Percentiles rank a stretch among this genome's conserved stretches.
phyloP scores from a whole-genome alignment of 2,329 filamentous ascomycete species.

The Diaporthe eres region DNA sequence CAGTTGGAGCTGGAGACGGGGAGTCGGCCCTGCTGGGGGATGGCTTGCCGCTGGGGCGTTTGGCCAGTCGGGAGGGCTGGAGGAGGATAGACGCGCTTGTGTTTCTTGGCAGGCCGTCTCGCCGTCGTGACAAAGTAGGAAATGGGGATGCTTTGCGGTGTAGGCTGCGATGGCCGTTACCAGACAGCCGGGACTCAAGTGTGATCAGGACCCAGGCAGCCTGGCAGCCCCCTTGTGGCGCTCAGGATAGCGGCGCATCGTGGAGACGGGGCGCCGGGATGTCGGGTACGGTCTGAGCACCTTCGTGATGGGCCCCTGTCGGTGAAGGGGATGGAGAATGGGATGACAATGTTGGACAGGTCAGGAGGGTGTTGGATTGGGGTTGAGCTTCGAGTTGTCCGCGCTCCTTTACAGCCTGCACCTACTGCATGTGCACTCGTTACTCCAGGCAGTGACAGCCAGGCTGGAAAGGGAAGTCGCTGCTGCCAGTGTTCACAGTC shows the following conservation, averaged over 20 bases:
- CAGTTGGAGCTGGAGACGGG: slow-evolving; percentile 4
- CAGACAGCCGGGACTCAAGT: slow-evolving; percentile 30
- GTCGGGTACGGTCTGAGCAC: slow-evolving; percentile 30
- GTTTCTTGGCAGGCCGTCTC: slow-evolving; percentile 16
- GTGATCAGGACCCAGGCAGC: not conserved
- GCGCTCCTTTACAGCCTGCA: not conserved
- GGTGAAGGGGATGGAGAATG: not conserved
- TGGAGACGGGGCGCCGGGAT: slow-evolving; percentile 29
- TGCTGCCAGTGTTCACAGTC: not conserved
- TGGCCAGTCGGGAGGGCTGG: slow-evolving; percentile 22
- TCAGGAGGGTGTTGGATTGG: not conserved
- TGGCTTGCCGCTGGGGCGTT: not conserved
- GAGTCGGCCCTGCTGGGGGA: slow-evolving; percentile 18
- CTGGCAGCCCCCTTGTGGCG: not conserved
- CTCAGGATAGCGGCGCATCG: not conserved
- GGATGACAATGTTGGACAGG: not conserved
- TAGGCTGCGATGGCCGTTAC: slow-evolving; percentile 5
- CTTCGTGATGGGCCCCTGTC: not conserved
- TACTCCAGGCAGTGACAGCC: not conserved
- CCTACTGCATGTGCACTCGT: not conserved
- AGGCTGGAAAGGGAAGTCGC: not conserved
- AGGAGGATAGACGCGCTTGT: not conserved
- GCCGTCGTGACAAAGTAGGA: not conserved
- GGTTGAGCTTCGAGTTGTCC: not conserved
- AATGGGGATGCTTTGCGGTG: not conserved